A percentile compares a stretch with the other conserved stretches of the same genome.
Conservation (phyloP, 805 yeast species). For the Brettanomyces sp. region DNA sequence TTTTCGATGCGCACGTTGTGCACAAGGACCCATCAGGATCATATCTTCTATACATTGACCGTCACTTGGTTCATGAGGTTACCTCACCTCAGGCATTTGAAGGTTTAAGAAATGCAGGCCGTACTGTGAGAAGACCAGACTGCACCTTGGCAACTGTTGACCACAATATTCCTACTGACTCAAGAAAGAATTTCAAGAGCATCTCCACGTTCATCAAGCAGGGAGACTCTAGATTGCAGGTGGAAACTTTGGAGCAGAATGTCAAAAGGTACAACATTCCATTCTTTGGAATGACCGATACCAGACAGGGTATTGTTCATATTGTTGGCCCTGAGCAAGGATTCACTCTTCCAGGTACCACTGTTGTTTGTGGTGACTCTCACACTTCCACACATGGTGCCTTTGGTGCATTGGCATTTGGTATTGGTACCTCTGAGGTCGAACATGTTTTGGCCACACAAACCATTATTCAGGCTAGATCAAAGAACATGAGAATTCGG, state of each 20-base stretch:
- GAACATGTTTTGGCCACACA: constrained; percentile 98
- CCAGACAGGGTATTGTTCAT: constrained; percentile 96
- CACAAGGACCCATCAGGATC: constrained; percentile 85
- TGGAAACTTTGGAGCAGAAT: constrained; percentile 83
- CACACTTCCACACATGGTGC: constrained; percentile 99
- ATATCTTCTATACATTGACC: constrained; percentile 80
- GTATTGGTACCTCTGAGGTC: constrained; percentile 98
- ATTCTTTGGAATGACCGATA: constrained; percentile 89
- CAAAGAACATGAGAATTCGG: constrained; percentile 88
- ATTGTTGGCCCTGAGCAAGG: constrained; percentile 99
- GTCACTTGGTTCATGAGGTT: constrained; percentile 97
- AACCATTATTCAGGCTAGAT: constrained; percentile 87
- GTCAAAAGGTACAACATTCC: constrained; percentile 85
- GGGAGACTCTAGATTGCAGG: constrained; percentile 88
- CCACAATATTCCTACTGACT: constrained; percentile 92
- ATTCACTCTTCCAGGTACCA: constrained; percentile 95
- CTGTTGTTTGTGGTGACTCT: constrained; percentile 98
- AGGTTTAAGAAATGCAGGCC: constrained; percentile 80
- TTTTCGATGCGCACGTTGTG: constrained; percentile 89
- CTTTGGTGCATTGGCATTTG: constrained; percentile 94
- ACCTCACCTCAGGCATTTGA: constrained; percentile 99
- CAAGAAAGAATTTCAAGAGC: constrained; percentile 69
- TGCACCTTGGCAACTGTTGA: constrained; percentile 94
- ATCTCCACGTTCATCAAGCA: constrained; percentile 78
- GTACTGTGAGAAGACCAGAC: constrained; percentile 84